Evolutionary conservation across 2,329 filamentous ascomycete species (phyloP).

Genomic region (Nigrograna mackinnonii): DNA sequence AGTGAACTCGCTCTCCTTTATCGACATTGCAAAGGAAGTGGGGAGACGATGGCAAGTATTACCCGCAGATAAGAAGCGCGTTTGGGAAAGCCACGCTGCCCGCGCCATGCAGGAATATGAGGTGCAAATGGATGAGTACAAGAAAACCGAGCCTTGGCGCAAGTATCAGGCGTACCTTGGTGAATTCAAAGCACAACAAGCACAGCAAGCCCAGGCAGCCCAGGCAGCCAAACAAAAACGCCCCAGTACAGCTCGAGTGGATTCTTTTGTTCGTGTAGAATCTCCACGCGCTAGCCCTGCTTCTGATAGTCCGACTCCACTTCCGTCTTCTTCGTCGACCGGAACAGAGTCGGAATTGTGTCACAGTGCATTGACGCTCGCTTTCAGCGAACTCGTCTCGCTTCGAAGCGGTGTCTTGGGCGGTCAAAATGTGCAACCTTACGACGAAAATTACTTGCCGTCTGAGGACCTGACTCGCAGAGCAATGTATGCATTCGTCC

Average conservation of each 20-base stretch:
- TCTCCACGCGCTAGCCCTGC: slow-evolving; percentile 29
- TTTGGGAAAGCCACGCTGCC: slow-evolving; percentile 43
- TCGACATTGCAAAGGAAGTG: slow-evolving; percentile 43
- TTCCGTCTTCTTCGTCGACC: slow-evolving; percentile 19
- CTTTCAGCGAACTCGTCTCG: slow-evolving; percentile 37
- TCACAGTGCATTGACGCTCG: slow-evolving; percentile 38
- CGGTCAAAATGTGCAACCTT: slow-evolving; percentile 20
- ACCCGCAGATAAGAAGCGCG: slow-evolving; percentile 36
- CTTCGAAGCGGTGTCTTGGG: slow-evolving; percentile 34
- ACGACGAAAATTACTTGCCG: slow-evolving; percentile 30
- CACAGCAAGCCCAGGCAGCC: too few relatives aligned
- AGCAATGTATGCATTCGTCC: slow-evolving; percentile 37
- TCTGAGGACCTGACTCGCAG: slow-evolving; percentile 29
- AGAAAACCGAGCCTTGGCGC: slow-evolving; percentile 40
- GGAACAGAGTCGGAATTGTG: slow-evolving; percentile 30
- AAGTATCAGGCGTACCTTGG: slow-evolving; percentile 40
- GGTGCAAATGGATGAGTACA: slow-evolving; percentile 44
- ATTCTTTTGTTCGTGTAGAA: slow-evolving; percentile 21
- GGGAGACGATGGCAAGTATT: slow-evolving; percentile 43
- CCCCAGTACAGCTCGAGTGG: slow-evolving; percentile 20
- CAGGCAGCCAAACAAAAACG: slow-evolving; percentile 18
- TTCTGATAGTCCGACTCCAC: slow-evolving; percentile 30
- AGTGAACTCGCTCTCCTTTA: slow-evolving; percentile 40
- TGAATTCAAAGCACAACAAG: slow-evolving; percentile 37
- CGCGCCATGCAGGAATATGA: slow-evolving; percentile 43